These are phyloP conservation scores for Cenchrus fungigraminus DNA, from an alignment of 176 grass and related monocot genomes.

Conservation along the genomic window DNA sequence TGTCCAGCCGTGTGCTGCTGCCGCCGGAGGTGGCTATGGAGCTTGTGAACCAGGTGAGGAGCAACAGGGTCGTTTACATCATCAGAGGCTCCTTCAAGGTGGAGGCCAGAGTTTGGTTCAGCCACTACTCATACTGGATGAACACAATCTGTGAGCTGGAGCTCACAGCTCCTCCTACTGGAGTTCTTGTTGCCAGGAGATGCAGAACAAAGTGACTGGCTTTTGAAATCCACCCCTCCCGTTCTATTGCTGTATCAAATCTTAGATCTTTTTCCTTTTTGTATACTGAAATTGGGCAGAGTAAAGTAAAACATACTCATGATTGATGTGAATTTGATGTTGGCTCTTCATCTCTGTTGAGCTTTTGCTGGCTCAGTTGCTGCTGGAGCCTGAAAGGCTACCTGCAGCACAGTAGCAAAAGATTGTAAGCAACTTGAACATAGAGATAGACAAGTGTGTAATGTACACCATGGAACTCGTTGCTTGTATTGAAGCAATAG, in stretches of 20 bases:
- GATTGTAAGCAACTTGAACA: conserved; percentile 28
- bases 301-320: conserved; percentile 13
- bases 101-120: conserved; percentile 61
- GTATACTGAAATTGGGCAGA: conserved; percentile 21
- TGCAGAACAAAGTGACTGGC: conserved; percentile 64
- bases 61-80: conserved; percentile 70
- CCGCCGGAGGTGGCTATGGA: conserved; percentile 64
- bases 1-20: conserved; percentile 77
- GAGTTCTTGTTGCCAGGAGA: conserved; percentile 68
- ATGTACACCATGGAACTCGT: neutral
- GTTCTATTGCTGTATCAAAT: conserved; percentile 21
- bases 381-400: conserved; percentile 3
- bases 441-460: conserved; percentile 18
- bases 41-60: conserved; percentile 73
- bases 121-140: conserved; percentile 74
- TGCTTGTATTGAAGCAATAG: neutral
- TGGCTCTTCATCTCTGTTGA: conserved; percentile 5
- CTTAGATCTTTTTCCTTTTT: neutral
- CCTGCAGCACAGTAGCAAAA: conserved; percentile 14
- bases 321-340: conserved; percentile 12
- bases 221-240: conserved; percentile 3
- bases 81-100: conserved; percentile 77
- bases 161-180: conserved; percentile 80
- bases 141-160: conserved; percentile 63
- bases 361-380: neutral